Evolutionary conservation across 495 filamentous ascomycete genomes (phyloP), one percentile per base, ranked within the genome.

Genomic region (Immersiella caudata): DNA sequence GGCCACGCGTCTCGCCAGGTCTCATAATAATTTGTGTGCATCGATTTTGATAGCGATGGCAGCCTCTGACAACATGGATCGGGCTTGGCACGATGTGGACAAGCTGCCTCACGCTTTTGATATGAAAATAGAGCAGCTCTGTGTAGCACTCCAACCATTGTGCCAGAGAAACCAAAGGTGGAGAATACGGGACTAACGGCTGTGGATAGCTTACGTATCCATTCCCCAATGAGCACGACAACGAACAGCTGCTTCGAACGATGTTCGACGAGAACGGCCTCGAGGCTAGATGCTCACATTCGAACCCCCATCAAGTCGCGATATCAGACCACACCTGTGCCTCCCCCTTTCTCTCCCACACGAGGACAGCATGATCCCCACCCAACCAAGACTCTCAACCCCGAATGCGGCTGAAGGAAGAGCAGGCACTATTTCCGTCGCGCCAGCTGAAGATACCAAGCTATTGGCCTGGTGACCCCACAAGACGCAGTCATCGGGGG

Each of bases 41-140:
- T n/a, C 29, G 29, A 33, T 4, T 4, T 33, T 33, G 29, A 33
- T 8, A 33, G 3, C 66, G 59, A 72, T 62, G 71, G 73, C 73
- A 71, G 73, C 73, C 73, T 22, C 16, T 52, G 49, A 73, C 64
- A 68, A 61, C 70, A 69, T 69, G 67, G 71, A 67, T 73, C 51
- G 55, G 52, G 51, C 24, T 57, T 24, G 62, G 57, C 24, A 49
- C 46, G 64, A 8, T 33, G 29, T 33, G n/a, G n/a, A n/a, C n/a
- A n/a, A n/a, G n/a, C n/a, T n/a, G n/a, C n/a, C n/a, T n/a, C n/a
- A n/a, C n/a, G n/a, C n/a, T n/a, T n/a, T n/a, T n/a, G n/a, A n/a
- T n/a, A n/a, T n/a, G n/a, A n/a, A n/a, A n/a, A n/a, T n/a, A n/a
- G n/a, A n/a, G n/a, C n/a, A n/a, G n/a, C n/a, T n/a, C n/a, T n/a